These are phyloP conservation scores for Cladosporium austrohemisphaericum DNA, from an alignment of 2,329 filamentous ascomycete species.

Conservation along the genomic window DNA sequence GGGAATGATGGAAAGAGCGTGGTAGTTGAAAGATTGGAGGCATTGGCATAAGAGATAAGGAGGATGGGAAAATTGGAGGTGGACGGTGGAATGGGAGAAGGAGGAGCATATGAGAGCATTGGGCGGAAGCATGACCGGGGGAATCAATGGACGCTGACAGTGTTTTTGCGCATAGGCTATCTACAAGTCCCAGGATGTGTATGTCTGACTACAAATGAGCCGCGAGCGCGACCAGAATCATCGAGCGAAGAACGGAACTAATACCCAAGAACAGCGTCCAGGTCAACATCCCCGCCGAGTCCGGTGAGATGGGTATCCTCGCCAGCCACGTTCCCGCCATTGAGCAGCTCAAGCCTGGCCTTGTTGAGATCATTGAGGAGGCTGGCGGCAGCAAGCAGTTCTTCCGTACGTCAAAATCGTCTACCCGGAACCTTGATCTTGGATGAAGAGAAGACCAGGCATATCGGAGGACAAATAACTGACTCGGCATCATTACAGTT, in stretches of 20 bases:
- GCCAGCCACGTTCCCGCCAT: conserved; percentile 98
- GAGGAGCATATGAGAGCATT: neutral
- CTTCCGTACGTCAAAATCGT: conserved; percentile 70
- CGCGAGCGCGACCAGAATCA: conserved; percentile 17
- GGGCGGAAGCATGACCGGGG: neutral
- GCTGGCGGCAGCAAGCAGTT: conserved; percentile 87
- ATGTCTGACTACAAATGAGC: conserved; percentile 39
- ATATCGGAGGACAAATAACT: conserved; percentile 10
- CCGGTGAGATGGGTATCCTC: conserved; percentile 98
- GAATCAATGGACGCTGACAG: conserved; percentile 21
- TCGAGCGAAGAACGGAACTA: conserved; percentile 19
- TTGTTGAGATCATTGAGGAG: conserved; percentile 96
- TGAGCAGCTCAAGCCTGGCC: conserved; percentile 95
- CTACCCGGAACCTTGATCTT: conserved; percentile 2
- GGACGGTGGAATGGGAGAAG: neutral
- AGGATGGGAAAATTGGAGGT: neutral
- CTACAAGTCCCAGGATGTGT: conserved; percentile 69
- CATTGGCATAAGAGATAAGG: neutral
- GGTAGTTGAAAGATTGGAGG: neutral
- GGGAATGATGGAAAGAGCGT: neutral
- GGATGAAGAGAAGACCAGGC: neutral
- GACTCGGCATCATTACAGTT: conserved; percentile 51
- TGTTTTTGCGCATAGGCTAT: conserved; percentile 50
- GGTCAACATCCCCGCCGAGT: conserved; percentile 98
- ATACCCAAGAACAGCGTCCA: conserved; percentile 65